Evolutionary conservation across 225 moss, liverwort and hornwort species (phyloP).

Genomic region (Anthoceros angustus): DNA sequence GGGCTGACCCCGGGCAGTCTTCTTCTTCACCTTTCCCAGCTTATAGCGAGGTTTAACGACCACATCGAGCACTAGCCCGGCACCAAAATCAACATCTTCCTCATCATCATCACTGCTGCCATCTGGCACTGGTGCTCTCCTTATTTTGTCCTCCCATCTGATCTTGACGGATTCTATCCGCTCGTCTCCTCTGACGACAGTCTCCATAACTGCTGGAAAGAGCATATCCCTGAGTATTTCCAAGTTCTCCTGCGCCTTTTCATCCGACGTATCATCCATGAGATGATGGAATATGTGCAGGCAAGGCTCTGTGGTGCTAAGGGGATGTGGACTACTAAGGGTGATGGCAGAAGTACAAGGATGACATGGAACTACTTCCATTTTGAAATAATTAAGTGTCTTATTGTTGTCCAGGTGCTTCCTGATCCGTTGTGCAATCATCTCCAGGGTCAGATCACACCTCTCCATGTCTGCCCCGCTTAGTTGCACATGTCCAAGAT

Average conservation of each 20-base stretch:
- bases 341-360: neutral
- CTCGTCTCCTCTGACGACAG: neutral
- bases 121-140: neutral
- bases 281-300: neutral
- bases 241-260: neutral
- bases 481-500: neutral
- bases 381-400: neutral
- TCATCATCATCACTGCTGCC: neutral
- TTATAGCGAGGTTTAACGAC: neutral
- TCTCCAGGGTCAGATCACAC: conserved; percentile 11
- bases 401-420: conserved; percentile 5
- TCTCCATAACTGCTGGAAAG: neutral
- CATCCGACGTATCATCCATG: neutral
- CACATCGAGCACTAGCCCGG: neutral
- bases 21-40: neutral
- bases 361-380: neutral
- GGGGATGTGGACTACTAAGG: too few relatives aligned
- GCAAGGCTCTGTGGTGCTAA: neutral
- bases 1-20: neutral
- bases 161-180: neutral
- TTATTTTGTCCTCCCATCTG: neutral
- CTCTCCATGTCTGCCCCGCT: neutral
- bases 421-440: conserved; percentile 12
- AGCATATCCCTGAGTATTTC: neutral
- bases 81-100: neutral